phyloP scores from a whole-genome alignment of 2,329 filamentous ascomycete species.

The Calonectria naviculata region DNA sequence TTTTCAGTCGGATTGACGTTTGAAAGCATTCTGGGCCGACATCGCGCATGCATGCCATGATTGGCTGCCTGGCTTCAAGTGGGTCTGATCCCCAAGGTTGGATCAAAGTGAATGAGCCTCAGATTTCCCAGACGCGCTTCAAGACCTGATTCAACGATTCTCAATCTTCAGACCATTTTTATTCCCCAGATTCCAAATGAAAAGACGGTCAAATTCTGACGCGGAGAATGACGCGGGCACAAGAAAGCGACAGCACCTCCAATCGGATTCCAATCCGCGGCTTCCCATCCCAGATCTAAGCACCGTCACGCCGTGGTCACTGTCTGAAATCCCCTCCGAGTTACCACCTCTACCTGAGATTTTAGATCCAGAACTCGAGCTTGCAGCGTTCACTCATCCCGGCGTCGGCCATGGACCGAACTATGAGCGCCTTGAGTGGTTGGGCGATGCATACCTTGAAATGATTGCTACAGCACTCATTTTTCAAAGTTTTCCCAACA shows the following conservation, averaged over 20 bases:
- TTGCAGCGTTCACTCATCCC: slow-evolving; percentile 75
- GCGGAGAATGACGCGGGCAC: slow-evolving; percentile 9
- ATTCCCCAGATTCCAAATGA: slow-evolving; percentile 17
- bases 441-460: slow-evolving; percentile 89
- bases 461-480: slow-evolving; percentile 81
- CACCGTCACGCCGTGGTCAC: slow-evolving; percentile 57
- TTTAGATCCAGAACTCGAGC: slow-evolving; percentile 67
- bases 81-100: background rate
- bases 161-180: background rate
- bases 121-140: slow-evolving; percentile 2
- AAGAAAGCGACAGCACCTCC: slow-evolving; percentile 33
- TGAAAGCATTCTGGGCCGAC: slow-evolving; percentile 30
- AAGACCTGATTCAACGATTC: background rate
- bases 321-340: slow-evolving; percentile 56
- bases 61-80: slow-evolving; percentile 28
- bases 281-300: slow-evolving; percentile 24
- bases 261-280: slow-evolving; percentile 4
- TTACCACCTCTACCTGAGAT: slow-evolving; percentile 72
- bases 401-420: slow-evolving; percentile 51
- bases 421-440: slow-evolving; percentile 89
- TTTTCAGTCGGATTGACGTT: slow-evolving; percentile 43
- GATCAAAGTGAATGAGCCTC: slow-evolving; percentile 11
- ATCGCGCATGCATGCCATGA: slow-evolving; percentile 27
- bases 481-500: slow-evolving; percentile 74
- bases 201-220: slow-evolving; percentile 23